Percentiles rank a stretch among this genome's conserved stretches.
These are phyloP conservation scores for Lippia alba DNA, from an alignment of 305 asterid genomes.

Conservation along the genomic window DNA sequence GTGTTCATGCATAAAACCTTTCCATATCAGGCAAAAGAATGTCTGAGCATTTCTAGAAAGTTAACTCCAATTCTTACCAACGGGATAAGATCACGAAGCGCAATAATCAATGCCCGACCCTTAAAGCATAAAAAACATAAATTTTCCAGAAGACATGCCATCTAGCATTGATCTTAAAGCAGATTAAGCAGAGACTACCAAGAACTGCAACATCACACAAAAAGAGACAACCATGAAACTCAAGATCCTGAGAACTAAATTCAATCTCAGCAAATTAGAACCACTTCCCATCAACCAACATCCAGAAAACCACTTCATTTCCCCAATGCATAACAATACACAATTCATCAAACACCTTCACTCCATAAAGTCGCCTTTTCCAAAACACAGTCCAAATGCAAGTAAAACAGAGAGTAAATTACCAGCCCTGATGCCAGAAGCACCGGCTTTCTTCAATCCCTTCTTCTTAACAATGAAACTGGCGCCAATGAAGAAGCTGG, in stretches of 20 bases:
- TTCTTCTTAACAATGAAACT: conserved; percentile 97
- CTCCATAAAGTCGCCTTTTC: conserved; percentile 21
- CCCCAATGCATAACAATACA: conserved; percentile 8
- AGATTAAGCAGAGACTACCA: conserved; percentile 15
- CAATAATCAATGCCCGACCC: not conserved
- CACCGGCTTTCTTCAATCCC: conserved; percentile 92
- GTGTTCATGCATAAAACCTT: not conserved
- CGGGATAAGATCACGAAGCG: not conserved
- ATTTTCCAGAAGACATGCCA: not conserved
- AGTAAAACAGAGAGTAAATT: conserved; percentile 31
- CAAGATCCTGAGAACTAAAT: conserved; percentile 30
- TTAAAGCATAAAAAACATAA: not conserved
- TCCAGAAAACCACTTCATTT: conserved; percentile 24
- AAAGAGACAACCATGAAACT: not conserved
- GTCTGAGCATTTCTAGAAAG: conserved; percentile 19
- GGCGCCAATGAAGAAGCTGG: conserved; percentile 92
- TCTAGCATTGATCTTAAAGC: conserved; percentile 18
- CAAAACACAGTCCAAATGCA: conserved; percentile 23
- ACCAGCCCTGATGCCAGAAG: conserved; percentile 82
- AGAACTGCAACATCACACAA: conserved; percentile 14
- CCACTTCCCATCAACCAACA: conserved; percentile 11
- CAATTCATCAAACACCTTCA: conserved; percentile 27
- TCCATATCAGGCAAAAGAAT: not conserved
- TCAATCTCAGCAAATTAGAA: conserved; percentile 16
- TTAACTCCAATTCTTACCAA: not conserved